Evolutionary conservation across 495 filamentous ascomycete species (phyloP).

Genomic region (Aspergillus carlsbadensis): DNA sequence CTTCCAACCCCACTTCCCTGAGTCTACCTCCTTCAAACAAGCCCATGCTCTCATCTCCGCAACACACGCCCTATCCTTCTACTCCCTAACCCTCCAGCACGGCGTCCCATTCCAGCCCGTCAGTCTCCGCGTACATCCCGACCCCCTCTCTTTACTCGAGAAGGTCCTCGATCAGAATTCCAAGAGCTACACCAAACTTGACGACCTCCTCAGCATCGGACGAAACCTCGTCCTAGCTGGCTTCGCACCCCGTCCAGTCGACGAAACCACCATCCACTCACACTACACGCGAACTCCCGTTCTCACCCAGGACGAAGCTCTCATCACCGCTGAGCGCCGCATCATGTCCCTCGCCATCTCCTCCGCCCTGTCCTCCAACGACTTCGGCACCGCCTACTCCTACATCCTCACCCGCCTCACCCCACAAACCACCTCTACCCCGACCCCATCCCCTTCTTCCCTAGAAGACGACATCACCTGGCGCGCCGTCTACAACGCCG

Average conservation of each 20-base stretch:
- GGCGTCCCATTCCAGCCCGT: conserved; percentile 91
- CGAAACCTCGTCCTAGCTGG: conserved; percentile 73
- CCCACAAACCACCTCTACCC: conserved; percentile 29
- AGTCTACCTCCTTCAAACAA: conserved; percentile 53
- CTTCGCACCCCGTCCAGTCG: conserved; percentile 34
- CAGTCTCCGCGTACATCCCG: conserved; percentile 78
- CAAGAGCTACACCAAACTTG: conserved; percentile 80
- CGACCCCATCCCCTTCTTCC: conserved; percentile 23
- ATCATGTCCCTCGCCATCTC: conserved; percentile 88
- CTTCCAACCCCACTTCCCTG: conserved; percentile 63
- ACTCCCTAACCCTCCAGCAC: conserved; percentile 84
- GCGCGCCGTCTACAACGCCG: conserved; percentile 88
- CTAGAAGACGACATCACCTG: conserved; percentile 78
- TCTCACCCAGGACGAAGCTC: conserved; percentile 22
- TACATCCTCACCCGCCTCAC: conserved; percentile 74
- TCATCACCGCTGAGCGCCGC: conserved; percentile 56
- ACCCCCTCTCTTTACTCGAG: conserved; percentile 79
- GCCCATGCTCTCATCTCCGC: conserved; percentile 73
- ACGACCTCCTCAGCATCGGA: conserved; percentile 79
- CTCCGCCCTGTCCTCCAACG: conserved; percentile 78
- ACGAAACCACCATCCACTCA: conserved; percentile 16
- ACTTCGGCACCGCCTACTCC: conserved; percentile 97
- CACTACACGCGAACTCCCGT: conserved; percentile 3
- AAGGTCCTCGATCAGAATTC: conserved; percentile 88
- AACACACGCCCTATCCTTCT: conserved; percentile 84